Evolutionary conservation across 305 asterid genomes (phyloP), one percentile per base, ranked within the genome.

Genomic region (Rubia tinctorum): DNA sequence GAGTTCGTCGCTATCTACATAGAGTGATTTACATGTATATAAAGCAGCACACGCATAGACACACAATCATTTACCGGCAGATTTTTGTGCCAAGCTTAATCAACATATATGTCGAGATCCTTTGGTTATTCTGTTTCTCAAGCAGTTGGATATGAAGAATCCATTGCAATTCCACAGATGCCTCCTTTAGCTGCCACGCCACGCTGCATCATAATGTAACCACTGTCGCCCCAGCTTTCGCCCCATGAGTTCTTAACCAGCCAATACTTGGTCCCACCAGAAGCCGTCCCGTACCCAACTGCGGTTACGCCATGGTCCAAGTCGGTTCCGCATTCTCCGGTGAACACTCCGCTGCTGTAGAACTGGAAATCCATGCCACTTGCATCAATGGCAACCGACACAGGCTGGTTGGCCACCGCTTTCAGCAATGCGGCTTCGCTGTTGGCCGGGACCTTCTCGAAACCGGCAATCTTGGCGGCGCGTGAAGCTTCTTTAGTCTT

Each of bases 161-260:
- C 87, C 86, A 84, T 83, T 12, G 88, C 88, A 67, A 88, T 83
- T 34, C 94, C 91, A 79, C 94, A 86, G 14, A 84, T 77, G 9
- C 94, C 94, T 79, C 73, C 82, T 73, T 85, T 82, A 66, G 86
- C 82, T 64, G 68, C 67, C 60, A 84, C 60, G 25, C 67, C 90
- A 18, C 86, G 77, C 65, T 80, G 65, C 89, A 86, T 83, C 71
- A 81, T 85, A 14, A 86, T 78, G 30, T 86, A 88, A 56, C 91
- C 91, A 8, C 79, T 81, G 66, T 85, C 82, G n/a, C 89, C 90
- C 89, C 92, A 84, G 59, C 78, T 71, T 2, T 75, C 63, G 0
- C 91, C 91, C 89, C 91, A 88, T 0, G 89, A 88, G 8, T 88
- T 88, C 83, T 86, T 88, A 23, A 85, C 81, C 83, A 86, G 42